phyloP scores from a whole-genome alignment of 768 basidiomycete genomes.

The Mycena galericulata region DNA sequence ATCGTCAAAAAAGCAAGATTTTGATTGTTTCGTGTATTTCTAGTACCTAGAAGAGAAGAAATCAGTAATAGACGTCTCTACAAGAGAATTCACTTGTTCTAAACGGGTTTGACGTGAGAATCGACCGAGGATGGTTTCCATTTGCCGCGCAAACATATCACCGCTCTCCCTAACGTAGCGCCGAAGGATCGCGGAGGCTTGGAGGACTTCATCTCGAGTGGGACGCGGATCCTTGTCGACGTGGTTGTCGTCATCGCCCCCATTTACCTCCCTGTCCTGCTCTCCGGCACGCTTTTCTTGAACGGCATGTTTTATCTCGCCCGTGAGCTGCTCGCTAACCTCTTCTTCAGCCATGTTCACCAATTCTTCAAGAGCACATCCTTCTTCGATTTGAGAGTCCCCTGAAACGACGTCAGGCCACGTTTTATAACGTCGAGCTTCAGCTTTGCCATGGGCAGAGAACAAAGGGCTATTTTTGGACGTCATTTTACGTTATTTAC shows the following conservation, averaged over 20 bases:
- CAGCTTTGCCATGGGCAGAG: neutral
- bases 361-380: no score
- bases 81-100: neutral
- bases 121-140: neutral
- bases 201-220: neutral
- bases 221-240: neutral
- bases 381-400: neutral
- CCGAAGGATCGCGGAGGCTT: neutral
- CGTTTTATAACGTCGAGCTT: neutral
- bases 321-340: no score
- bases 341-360: no score
- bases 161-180: no score
- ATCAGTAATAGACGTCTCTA: neutral
- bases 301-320: no score
- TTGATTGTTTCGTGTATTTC: neutral
- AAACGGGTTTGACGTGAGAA: neutral
- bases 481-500: neutral
- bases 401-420: neutral
- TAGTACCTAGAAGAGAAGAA: neutral
- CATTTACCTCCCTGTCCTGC: neutral
- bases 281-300: neutral
- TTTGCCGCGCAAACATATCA: neutral
- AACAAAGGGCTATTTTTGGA: conserved; percentile 1
- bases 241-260: neutral
- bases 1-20: neutral